Conservation (phyloP, 495 filamentous ascomycete species). For the Xylaria castorea region DNA sequence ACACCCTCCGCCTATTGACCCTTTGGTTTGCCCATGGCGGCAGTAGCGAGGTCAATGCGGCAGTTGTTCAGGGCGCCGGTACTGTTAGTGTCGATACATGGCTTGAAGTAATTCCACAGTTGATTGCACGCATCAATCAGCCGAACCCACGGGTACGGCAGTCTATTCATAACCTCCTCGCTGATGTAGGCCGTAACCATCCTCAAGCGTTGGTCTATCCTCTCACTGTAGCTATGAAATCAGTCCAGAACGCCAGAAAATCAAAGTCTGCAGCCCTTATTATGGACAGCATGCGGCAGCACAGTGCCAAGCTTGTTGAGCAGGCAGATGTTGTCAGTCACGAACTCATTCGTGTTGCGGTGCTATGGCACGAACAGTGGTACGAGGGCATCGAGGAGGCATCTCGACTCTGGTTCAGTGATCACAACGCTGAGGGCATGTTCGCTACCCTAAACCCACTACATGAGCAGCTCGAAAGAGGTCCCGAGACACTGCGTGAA, state of each 20-base stretch:
- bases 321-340: constrained; percentile 94
- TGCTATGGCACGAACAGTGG: constrained; percentile 98
- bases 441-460: constrained; percentile 87
- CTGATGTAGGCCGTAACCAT: constrained; percentile 90
- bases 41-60: constrained; percentile 81
- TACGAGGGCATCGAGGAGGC: constrained; percentile 99
- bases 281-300: constrained; percentile 97
- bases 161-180: constrained; percentile 87
- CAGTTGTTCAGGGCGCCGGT: constrained; percentile 87
- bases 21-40: constrained; percentile 96
- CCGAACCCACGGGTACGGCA: constrained; percentile 83
- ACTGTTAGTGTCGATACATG: constrained; percentile 95
- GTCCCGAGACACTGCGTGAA: constrained; percentile 90
- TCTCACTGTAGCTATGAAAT: constrained; percentile 98
- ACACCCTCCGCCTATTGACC: constrained; percentile 89
- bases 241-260: constrained; percentile 72
- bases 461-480: constrained; percentile 86
- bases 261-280: constrained; percentile 86
- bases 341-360: constrained; percentile 94
- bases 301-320: constrained; percentile 91
- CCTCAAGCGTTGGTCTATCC: constrained; percentile 99
- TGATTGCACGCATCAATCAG: constrained; percentile 97
- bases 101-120: constrained; percentile 96
- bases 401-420: constrained; percentile 88
- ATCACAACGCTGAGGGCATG: constrained; percentile 97